Conservation (phyloP, 2,329 filamentous ascomycete genomes). For the Clonostachys chloroleuca region DNA sequence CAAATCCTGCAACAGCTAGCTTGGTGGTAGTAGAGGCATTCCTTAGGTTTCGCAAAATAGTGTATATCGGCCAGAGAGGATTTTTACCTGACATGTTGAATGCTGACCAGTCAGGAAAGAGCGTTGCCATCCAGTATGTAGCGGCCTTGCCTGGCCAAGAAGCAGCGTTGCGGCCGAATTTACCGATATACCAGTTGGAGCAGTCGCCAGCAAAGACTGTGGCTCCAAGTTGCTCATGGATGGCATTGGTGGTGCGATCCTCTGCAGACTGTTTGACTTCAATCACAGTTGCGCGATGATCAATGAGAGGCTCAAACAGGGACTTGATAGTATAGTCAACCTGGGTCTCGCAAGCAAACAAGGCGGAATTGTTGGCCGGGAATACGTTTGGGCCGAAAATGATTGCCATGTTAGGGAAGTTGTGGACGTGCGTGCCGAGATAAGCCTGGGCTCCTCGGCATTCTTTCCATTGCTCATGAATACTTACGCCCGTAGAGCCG, state of each 20-base stretch:
- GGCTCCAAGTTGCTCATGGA: constrained; percentile 7
- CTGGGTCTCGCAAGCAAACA: constrained; percentile 15
- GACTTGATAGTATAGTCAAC: constrained; percentile 19
- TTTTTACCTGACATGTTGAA: neutral
- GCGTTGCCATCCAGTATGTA: constrained; percentile 22
- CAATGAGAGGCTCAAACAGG: constrained; percentile 18
- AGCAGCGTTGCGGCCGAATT: constrained; percentile 15
- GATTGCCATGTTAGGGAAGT: constrained; percentile 22
- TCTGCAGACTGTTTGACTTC: constrained; percentile 5
- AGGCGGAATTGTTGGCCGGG: constrained; percentile 16
- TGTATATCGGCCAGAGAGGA: neutral
- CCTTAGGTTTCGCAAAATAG: neutral
- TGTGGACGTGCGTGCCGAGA: constrained; percentile 17
- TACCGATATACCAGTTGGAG: constrained; percentile 11
- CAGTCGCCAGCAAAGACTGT: constrained; percentile 10
- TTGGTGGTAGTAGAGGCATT: too few species aligned
- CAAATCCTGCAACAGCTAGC: too few species aligned
- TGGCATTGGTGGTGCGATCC: constrained; percentile 6
- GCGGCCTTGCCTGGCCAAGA: constrained; percentile 25
- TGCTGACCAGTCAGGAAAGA: neutral
- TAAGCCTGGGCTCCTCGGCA: constrained; percentile 20
- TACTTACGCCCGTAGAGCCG: constrained; percentile 9
- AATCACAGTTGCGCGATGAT: constrained; percentile 8
- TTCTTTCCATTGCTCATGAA: constrained; percentile 17
- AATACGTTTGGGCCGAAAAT: constrained; percentile 15